phyloP scores from a whole-genome alignment of 306 rosid species.

The Castanospermum australe region DNA sequence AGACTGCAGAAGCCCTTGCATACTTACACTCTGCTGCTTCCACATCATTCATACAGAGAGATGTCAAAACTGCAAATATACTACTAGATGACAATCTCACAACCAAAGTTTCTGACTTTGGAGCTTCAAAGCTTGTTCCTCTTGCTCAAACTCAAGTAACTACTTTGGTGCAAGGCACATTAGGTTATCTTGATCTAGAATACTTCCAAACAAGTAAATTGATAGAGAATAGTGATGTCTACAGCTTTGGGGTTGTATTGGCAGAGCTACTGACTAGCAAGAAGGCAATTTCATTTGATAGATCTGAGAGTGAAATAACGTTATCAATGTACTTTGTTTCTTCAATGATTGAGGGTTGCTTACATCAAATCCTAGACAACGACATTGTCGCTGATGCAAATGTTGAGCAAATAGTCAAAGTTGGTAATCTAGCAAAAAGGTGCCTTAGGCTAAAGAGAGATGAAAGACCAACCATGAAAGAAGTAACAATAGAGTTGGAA shows the following conservation, averaged over 20 bases:
- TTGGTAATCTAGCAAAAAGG: not conserved
- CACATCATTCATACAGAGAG: slow-evolving; percentile 5
- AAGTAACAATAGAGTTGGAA: slow-evolving; percentile 35
- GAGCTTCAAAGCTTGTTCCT: not conserved
- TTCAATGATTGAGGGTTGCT: slow-evolving; percentile 16
- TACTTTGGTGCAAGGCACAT: slow-evolving; percentile 36
- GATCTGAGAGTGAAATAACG: not conserved
- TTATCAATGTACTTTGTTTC: not conserved
- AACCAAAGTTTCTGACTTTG: not conserved
- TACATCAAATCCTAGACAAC: slow-evolving; percentile 18
- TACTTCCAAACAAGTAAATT: slow-evolving; percentile 14
- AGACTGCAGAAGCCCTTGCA: slow-evolving; percentile 25
- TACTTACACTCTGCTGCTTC: slow-evolving; percentile 29
- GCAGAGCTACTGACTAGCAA: not conserved
- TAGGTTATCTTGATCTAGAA: slow-evolving; percentile 25
- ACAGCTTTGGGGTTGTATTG: not conserved
- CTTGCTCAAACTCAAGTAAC: slow-evolving; percentile 17
- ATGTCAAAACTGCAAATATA: not conserved
- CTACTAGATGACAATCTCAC: not conserved
- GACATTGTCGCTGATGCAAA: not conserved
- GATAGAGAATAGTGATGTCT: slow-evolving; percentile 35
- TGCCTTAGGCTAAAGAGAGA: slow-evolving; percentile 26
- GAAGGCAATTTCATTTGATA: not conserved
- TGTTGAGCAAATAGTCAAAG: slow-evolving; percentile 22
- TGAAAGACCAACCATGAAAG: slow-evolving; percentile 37